Evolutionary conservation across 169 alveolate species (phyloP).

Genomic region (Plasmodium vivax): DNA sequence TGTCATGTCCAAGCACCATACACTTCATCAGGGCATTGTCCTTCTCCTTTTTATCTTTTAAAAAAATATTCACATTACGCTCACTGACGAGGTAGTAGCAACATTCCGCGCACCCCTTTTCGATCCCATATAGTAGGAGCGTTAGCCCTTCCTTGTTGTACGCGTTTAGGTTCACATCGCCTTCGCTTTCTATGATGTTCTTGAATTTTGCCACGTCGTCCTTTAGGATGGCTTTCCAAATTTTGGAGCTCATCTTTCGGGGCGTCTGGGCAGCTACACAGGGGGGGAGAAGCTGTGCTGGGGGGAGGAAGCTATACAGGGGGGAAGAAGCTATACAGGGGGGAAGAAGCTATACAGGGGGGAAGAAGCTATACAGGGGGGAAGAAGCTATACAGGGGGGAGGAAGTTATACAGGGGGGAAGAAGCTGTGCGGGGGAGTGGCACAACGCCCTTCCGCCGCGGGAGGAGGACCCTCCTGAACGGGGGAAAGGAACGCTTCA

Average conservation of each 20-base stretch:
- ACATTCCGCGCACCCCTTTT: slow-evolving; percentile 55
- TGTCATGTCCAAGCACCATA: slow-evolving; percentile 46
- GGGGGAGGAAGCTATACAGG: neutral
- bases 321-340: neutral
- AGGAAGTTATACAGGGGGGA: neutral
- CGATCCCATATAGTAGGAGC: slow-evolving; percentile 44
- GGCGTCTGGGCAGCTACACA: neutral
- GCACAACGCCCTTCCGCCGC: neutral
- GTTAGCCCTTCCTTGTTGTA: slow-evolving; percentile 67
- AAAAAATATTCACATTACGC: slow-evolving; percentile 41
- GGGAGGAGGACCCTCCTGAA: neutral
- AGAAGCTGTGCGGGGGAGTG: neutral
- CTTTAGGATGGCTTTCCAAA: slow-evolving; percentile 53
- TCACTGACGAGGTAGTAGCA: slow-evolving; percentile 47
- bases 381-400: too few species aligned
- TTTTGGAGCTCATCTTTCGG: slow-evolving; percentile 39
- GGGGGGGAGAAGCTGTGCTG: neutral
- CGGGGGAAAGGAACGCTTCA: neutral
- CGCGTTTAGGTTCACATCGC: slow-evolving; percentile 12
- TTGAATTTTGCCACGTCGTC: slow-evolving; percentile 67
- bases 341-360: neutral
- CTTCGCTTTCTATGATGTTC: slow-evolving; percentile 16
- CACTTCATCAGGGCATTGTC: slow-evolving; percentile 75
- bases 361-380: neutral
- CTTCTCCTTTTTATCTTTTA: slow-evolving; percentile 55